phyloP scores from a whole-genome alignment of 257 asterid species.

The Penstemon eatonii region DNA sequence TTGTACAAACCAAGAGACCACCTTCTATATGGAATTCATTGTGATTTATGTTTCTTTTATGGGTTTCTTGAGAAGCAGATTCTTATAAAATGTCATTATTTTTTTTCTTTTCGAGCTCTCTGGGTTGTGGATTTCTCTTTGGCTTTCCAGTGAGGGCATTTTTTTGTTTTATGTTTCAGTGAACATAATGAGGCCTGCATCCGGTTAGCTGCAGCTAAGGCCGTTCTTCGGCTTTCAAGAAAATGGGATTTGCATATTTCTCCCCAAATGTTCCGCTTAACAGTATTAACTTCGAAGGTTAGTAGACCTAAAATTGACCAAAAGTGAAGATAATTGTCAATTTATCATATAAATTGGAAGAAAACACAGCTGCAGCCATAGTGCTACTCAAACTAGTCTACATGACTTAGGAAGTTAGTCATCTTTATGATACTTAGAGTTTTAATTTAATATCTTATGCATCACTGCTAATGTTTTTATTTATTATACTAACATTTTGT shows the following conservation, averaged over 20 bases:
- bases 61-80: constrained; percentile 22
- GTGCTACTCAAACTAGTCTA: constrained; percentile 12
- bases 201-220: constrained; percentile 84
- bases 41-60: constrained; percentile 8
- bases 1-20: too few relatives aligned
- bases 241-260: constrained; percentile 92
- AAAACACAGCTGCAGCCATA: neutral
- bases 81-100: neutral
- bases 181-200: constrained; percentile 54
- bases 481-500: neutral
- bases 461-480: neutral
- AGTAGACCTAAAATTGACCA: constrained; percentile 25
- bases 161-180: constrained; percentile 41
- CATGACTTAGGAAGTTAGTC: constrained; percentile 7
- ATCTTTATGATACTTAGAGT: constrained; percentile 10
- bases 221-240: constrained; percentile 79
- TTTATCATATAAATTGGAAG: constrained; percentile 15
- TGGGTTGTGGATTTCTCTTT: neutral
- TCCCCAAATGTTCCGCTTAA: constrained; percentile 63
- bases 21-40: neutral
- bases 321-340: constrained; percentile 4
- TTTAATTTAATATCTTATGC: neutral
- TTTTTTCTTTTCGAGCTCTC: constrained; percentile 1
- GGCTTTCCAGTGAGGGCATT: constrained; percentile 10
- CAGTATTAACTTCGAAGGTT: constrained; percentile 74